A percentile compares a stretch with the other conserved stretches of the same genome.
These are phyloP conservation scores for Lactarius hengduanensis DNA, from an alignment of 768 basidiomycete genomes.

Conservation along the genomic window DNA sequence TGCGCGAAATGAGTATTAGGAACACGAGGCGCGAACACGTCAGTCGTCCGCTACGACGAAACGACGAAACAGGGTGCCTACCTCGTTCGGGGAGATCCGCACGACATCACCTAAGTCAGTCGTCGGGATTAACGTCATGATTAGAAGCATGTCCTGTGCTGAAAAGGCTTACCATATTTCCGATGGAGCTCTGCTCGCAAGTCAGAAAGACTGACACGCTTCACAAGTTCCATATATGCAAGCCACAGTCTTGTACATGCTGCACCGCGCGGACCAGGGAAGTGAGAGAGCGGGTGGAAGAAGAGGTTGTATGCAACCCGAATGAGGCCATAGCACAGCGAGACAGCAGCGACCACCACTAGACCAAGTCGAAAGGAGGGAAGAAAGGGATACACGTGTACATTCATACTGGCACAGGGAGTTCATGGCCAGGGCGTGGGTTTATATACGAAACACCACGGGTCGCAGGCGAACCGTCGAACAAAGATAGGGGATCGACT, in stretches of 20 bases:
- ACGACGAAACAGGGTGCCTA: not conserved
- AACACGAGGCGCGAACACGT: not conserved
- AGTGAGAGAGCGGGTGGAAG: conserved; percentile 22
- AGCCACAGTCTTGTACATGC: conserved; percentile 24
- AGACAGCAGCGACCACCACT: not conserved
- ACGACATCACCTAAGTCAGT: conserved; percentile 15
- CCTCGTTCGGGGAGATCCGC: conserved; percentile 24
- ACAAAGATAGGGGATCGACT: not conserved
- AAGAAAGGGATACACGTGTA: not conserved
- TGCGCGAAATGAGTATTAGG: not conserved
- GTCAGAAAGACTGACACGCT: conserved; percentile 12
- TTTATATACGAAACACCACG: not conserved
- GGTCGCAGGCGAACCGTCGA: not conserved
- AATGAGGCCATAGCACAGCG: conserved; percentile 4
- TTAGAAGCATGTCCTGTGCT: not conserved
- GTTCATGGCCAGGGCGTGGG: not conserved
- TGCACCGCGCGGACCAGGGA: conserved; percentile 23
- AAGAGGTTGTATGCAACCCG: conserved; percentile 10
- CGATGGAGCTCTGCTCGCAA: conserved; percentile 18
- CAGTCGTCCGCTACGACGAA: not conserved
- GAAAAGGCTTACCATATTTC: conserved; percentile 12
- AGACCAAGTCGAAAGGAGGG: conserved; percentile 4
- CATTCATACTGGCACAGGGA: not conserved
- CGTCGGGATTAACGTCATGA: not conserved
- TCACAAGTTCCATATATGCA: conserved; percentile 21